Conservation (phyloP, 1,284 basidiomycete genomes). For the Phaffia rhodozyma region DNA sequence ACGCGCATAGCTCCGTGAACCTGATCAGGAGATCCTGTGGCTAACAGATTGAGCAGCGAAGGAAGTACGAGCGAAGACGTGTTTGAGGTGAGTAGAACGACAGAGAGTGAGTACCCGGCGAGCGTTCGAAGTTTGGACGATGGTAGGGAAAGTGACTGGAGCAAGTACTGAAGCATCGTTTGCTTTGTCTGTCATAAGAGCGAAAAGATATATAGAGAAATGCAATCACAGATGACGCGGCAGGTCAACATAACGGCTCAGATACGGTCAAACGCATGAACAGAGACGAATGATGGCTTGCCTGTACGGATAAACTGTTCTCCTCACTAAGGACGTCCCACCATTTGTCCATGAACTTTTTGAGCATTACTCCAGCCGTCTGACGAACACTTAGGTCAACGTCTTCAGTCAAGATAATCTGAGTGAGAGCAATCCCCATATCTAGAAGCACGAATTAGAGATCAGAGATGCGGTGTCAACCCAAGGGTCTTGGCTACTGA, state of each 20-base stretch:
- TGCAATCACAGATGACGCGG: not conserved
- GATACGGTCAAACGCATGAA: not conserved
- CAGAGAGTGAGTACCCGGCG: conserved; percentile 11
- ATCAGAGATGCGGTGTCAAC: not conserved
- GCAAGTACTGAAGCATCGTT: conserved; percentile 4
- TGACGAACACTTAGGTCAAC: conserved; percentile 1
- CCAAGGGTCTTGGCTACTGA: not conserved
- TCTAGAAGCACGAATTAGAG: not conserved
- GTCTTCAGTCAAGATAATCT: conserved; percentile 3
- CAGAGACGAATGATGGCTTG: not conserved
- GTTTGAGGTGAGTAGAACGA: conserved; percentile 1
- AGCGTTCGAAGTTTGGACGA: conserved; percentile 15
- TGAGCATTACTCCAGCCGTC: conserved; percentile 14
- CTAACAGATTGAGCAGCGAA: conserved; percentile 58
- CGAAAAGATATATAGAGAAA: not conserved
- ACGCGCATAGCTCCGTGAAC: conserved; percentile 94
- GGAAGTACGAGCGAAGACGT: conserved; percentile 24
- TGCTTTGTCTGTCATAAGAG: not conserved
- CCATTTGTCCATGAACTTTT: conserved; percentile 14
- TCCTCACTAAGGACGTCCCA: conserved; percentile 15
- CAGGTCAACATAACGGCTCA: not conserved
- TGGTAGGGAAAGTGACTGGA: conserved; percentile 9
- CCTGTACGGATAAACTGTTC: not conserved
- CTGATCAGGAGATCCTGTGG: conserved; percentile 53
- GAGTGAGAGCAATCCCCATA: conserved; percentile 8